Conservation (phyloP, 2,329 filamentous ascomycete species). For the Neocucurbitaria cava region DNA sequence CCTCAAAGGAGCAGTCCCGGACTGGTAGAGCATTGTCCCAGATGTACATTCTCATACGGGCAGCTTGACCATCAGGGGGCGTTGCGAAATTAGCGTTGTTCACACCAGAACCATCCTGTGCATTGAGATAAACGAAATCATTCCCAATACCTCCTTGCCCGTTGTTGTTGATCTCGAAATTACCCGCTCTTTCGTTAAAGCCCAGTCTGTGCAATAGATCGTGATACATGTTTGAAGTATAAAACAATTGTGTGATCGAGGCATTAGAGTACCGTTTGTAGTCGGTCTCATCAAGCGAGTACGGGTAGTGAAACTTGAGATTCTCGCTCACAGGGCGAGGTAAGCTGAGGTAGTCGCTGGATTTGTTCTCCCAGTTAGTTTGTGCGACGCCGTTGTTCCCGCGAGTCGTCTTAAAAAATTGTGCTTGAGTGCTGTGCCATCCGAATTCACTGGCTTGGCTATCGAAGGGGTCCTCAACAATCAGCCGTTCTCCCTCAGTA, state of each 20-base stretch:
- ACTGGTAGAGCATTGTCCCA: slow-evolving; percentile 59
- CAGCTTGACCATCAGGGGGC: slow-evolving; percentile 47
- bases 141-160: slow-evolving; percentile 59
- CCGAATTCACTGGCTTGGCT: slow-evolving; percentile 57
- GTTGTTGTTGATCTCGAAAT: slow-evolving; percentile 66
- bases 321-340: slow-evolving; percentile 57
- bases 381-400: slow-evolving; percentile 68
- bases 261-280: slow-evolving; percentile 57
- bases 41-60: slow-evolving; percentile 67
- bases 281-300: slow-evolving; percentile 31
- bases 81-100: slow-evolving; percentile 68
- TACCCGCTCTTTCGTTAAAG: slow-evolving; percentile 65
- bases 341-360: slow-evolving; percentile 53
- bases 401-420: slow-evolving; percentile 60
- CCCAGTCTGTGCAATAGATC: slow-evolving; percentile 65
- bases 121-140: slow-evolving; percentile 63
- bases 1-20: slow-evolving; percentile 65
- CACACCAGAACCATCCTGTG: slow-evolving; percentile 61
- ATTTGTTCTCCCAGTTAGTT: slow-evolving; percentile 55
- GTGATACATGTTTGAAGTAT: slow-evolving; percentile 66
- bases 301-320: slow-evolving; percentile 53
- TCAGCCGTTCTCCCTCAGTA: slow-evolving; percentile 54
- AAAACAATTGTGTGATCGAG: slow-evolving; percentile 66
- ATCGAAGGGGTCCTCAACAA: slow-evolving; percentile 60
- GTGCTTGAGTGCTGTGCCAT: slow-evolving; percentile 60